Percentiles rank a stretch among this genome's conserved stretches.
Conservation (phyloP, 495 filamentous ascomycete species). For the Wilcoxina mikolae region DNA sequence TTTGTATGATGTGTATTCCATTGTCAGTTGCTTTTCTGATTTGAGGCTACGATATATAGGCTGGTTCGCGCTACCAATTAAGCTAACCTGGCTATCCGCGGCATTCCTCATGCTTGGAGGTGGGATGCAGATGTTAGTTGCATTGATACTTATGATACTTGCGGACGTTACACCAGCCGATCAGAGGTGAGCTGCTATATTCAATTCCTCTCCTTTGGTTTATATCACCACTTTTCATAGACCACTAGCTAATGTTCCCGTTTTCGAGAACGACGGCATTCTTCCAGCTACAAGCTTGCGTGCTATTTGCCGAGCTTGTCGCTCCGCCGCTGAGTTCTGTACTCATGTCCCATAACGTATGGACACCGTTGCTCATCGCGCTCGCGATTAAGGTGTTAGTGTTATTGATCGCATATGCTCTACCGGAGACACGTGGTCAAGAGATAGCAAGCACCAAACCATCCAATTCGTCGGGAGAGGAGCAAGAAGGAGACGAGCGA, state of each 20-base stretch:
- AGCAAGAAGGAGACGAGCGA: too few species aligned
- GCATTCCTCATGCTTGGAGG: slow-evolving; percentile 3
- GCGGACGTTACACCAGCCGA: slow-evolving; percentile 9
- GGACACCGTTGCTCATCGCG: not conserved
- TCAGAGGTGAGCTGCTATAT: not conserved
- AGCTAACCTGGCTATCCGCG: slow-evolving; percentile 4
- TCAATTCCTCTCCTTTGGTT: not conserved
- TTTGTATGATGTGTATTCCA: too few species aligned
- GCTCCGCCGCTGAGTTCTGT: slow-evolving; percentile 5
- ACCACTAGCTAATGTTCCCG: too few species aligned
- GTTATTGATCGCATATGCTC: not conserved
- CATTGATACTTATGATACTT: slow-evolving; percentile 12
- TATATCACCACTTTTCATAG: too few species aligned
- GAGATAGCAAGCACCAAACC: too few species aligned
- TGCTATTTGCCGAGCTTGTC: slow-evolving; percentile 5
- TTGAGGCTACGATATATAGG: too few species aligned
- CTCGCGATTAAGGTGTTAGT: not conserved
- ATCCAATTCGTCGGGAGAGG: too few species aligned
- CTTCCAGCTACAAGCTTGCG: slow-evolving; percentile 10
- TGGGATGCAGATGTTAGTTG: slow-evolving; percentile 4
- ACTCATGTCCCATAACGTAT: slow-evolving; percentile 1
- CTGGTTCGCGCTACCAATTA: slow-evolving; percentile 4
- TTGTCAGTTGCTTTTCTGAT: too few species aligned
- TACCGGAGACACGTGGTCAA: slow-evolving; percentile 4
- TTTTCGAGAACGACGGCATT: not conserved